Evolutionary conservation across 371 early-diverging fungal species (phyloP), one percentile per base, ranked within the genome.

Genomic region (Mucor circinelloides): DNA sequence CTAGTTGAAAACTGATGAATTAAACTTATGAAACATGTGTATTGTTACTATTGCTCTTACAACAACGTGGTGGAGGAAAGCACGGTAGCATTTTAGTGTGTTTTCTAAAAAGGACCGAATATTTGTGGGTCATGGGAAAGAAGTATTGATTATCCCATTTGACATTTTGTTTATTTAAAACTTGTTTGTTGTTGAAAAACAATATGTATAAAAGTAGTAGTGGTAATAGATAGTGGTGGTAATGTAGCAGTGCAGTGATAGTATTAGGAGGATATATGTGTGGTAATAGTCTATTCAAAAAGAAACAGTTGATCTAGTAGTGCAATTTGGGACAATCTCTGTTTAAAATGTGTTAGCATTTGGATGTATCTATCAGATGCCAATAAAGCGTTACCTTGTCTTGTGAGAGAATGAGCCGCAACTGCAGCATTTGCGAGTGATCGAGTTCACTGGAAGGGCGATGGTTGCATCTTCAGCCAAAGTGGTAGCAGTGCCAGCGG

Each of bases 361-460:
- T 7, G 21, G 15, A 0, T 19, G 8, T 34, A 17, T 1, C 9
- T 27, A n/a, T 60, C 27, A 27, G 8, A 40, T 28, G 5, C 19
- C 4, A 6, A 12, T 12, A 12, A 12, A 0, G 23, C 25, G 5
- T 48, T 64, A 69, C 69, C 69, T 63, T 63, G 69, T 69, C 23
- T 59, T 69, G 25, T 69, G 69, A 23, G 64, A 23, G 55, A 32
- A 69, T 34, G 69, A 69, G 15, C 69, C 69, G 54, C 69, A 69
- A 19, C 42, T 42, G 42, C 69, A 69, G 40, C 64, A 69, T 58
- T 63, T 56, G 36, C 28, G 46, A 38, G 68, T 36, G 6, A 31
- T 44, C 30, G 25, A 12, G 23, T 68, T 68, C 12, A 58, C 58
- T 9, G 63, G 68, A 15, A 61, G 32, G 13, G 46, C 5, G 7